Evolutionary conservation across 2,329 filamentous ascomycete species (phyloP).

Genomic region (Thelonectria blattea): DNA sequence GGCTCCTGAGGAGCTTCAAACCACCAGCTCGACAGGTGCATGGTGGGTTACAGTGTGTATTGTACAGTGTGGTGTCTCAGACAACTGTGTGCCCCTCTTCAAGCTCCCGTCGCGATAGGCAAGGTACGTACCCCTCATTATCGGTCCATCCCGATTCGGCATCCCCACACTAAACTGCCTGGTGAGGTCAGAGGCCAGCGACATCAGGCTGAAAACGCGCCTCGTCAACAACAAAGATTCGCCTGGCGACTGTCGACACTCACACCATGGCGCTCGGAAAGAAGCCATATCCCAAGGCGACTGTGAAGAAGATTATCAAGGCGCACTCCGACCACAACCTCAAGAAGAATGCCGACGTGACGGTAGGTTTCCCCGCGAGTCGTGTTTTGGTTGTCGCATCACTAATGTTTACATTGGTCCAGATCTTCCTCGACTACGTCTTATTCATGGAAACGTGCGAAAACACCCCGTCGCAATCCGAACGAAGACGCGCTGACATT

Average conservation of each 20-base stretch:
- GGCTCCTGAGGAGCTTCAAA: constrained; percentile 24
- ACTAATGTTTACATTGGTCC: constrained; percentile 34
- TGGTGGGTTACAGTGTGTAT: constrained; percentile 38
- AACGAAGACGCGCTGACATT: not conserved
- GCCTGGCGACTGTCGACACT: constrained; percentile 1
- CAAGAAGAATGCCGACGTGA: constrained; percentile 84
- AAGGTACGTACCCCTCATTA: constrained; percentile 26
- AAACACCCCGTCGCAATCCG: not conserved
- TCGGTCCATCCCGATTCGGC: constrained; percentile 37
- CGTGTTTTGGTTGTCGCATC: constrained; percentile 25
- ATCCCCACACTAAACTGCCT: constrained; percentile 8
- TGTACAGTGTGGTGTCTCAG: not conserved
- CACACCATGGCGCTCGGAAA: constrained; percentile 54
- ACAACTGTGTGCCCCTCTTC: constrained; percentile 34
- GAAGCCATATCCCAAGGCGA: constrained; percentile 83
- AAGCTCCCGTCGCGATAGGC: not conserved
- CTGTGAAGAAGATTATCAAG: constrained; percentile 88
- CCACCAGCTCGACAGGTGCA: constrained; percentile 20
- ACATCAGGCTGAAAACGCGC: constrained; percentile 28
- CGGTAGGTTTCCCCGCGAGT: constrained; percentile 59
- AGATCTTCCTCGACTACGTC: constrained; percentile 87
- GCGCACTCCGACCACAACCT: constrained; percentile 81
- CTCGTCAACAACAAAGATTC: constrained; percentile 30
- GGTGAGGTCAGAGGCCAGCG: constrained; percentile 33
- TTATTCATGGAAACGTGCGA: constrained; percentile 75